Evolutionary conservation across 2,329 filamentous ascomycete species (phyloP).

Genomic region (Aotearoamyces nothofagi): DNA sequence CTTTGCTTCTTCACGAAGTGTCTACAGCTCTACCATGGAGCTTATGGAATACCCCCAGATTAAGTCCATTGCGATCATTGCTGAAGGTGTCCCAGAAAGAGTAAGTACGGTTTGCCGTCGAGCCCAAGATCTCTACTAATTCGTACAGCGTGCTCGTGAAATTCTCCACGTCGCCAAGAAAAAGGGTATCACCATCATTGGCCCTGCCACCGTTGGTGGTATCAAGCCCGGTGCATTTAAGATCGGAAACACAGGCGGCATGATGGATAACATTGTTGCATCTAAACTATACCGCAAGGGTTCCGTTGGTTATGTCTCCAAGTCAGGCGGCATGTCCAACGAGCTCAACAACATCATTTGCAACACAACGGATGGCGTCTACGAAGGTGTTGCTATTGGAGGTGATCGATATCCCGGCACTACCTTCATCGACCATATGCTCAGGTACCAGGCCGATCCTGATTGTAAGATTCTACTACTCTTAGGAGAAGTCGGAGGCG

Average conservation of each 20-base stretch:
- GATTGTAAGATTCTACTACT: constrained; percentile 95
- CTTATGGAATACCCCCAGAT: constrained; percentile 95
- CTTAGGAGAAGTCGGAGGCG: constrained; percentile 96
- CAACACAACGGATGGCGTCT: constrained; percentile 92
- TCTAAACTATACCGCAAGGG: constrained; percentile 99
- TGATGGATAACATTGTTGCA: constrained; percentile 99
- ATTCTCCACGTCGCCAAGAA: constrained; percentile 93
- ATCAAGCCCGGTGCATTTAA: constrained; percentile 99
- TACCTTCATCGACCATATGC: constrained; percentile 97
- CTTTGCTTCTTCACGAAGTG: constrained; percentile 96
- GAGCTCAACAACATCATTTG: constrained; percentile 99
- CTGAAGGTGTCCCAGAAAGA: constrained; percentile 96
- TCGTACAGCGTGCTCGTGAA: constrained; percentile 73
- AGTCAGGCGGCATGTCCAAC: constrained; percentile 99
- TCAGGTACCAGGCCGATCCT: constrained; percentile 91
- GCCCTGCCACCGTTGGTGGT: constrained; percentile 93
- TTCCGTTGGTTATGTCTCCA: constrained; percentile 97
- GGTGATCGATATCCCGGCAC: constrained; percentile 98
- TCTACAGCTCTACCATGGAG: constrained; percentile 98
- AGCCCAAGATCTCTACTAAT: neutral
- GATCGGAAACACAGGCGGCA: constrained; percentile 99
- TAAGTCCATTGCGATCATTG: constrained; percentile 98
- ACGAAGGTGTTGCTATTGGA: constrained; percentile 98
- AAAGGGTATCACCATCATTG: constrained; percentile 99
- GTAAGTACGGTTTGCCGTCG: constrained; percentile 35